Percentiles rank a stretch among this genome's conserved stretches.
Evolutionary conservation across 768 basidiomycete species (phyloP).

Genomic region (Auricularia heimuer): DNA sequence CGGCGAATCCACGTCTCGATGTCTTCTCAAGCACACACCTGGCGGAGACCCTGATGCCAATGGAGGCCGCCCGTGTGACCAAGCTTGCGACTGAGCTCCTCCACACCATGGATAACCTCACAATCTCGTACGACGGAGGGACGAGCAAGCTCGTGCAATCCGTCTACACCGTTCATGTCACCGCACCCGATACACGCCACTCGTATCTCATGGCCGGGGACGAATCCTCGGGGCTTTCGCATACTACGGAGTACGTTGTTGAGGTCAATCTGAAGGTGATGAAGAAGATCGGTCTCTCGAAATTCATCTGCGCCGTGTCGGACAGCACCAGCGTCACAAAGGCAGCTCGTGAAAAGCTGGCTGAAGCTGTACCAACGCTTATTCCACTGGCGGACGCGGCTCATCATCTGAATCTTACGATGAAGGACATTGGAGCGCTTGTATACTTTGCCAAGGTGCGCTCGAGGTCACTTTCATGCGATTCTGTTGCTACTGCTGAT

Average conservation of each 20-base stretch:
- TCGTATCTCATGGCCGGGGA: background rate
- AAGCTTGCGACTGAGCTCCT: background rate
- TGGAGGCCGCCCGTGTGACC: too few species aligned
- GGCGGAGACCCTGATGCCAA: too few species aligned
- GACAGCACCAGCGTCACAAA: background rate
- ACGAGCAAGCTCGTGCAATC: slow-evolving; percentile 13
- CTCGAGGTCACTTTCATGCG: background rate
- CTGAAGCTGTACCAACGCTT: background rate
- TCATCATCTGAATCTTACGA: background rate
- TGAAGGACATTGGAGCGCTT: background rate
- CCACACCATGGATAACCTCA: slow-evolving; percentile 6
- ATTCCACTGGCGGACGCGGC: background rate
- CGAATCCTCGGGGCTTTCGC: background rate
- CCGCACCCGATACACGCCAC: slow-evolving; percentile 3
- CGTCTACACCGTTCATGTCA: slow-evolving; percentile 16
- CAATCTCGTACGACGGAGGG: slow-evolving; percentile 15
- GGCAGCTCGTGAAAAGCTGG: background rate
- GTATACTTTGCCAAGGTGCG: background rate
- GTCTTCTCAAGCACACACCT: too few species aligned
- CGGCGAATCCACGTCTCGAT: too few species aligned
- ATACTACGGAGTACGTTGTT: background rate
- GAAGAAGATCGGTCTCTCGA: background rate
- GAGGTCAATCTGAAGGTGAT: background rate
- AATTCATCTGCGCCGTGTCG: background rate
- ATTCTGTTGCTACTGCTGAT: background rate